A percentile compares a stretch with the other conserved stretches of the same genome.
phyloP scores from a whole-genome alignment of 1,284 basidiomycete species.

The Microbotryum scabiosae region DNA sequence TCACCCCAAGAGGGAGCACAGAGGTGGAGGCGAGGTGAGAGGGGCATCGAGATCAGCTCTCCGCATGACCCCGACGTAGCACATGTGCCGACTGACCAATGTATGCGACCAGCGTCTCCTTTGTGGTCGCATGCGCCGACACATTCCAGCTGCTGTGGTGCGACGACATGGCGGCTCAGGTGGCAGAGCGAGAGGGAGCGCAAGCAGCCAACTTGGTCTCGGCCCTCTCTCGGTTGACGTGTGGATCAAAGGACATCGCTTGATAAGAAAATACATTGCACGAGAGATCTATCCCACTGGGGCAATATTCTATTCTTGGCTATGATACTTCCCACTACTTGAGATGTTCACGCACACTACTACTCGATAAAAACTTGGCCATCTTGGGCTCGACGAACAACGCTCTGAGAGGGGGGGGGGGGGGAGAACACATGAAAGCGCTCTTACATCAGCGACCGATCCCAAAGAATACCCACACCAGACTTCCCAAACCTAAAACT shows the following conservation, averaged over 20 bases:
- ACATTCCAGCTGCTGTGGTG: no score
- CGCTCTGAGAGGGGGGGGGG: conserved; percentile 47
- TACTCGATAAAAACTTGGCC: conserved; percentile 58
- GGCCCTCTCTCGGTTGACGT: no score
- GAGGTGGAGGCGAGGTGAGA: not conserved
- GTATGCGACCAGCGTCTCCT: conserved; percentile 17
- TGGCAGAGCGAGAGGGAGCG: no score
- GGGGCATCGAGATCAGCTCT: not conserved
- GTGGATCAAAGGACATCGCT: no score
- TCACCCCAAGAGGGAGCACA: not conserved
- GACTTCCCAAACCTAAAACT: no score
- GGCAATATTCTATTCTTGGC: not conserved
- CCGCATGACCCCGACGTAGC: not conserved
- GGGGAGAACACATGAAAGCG: no score
- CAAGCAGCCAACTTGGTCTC: no score
- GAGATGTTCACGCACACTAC: conserved; percentile 21
- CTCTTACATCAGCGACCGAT: not conserved
- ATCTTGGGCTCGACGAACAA: conserved; percentile 77
- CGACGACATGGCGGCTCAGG: no score
- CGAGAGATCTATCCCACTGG: no score
- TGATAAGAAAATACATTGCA: no score
- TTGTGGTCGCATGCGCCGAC: not conserved
- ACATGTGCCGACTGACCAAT: conserved; percentile 12
- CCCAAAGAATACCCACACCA: not conserved
- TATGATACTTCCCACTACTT: conserved; percentile 4